Evolutionary conservation across 768 basidiomycete genomes (phyloP), one percentile per base, ranked within the genome.

Genomic region (Butyriboletus loyo): DNA sequence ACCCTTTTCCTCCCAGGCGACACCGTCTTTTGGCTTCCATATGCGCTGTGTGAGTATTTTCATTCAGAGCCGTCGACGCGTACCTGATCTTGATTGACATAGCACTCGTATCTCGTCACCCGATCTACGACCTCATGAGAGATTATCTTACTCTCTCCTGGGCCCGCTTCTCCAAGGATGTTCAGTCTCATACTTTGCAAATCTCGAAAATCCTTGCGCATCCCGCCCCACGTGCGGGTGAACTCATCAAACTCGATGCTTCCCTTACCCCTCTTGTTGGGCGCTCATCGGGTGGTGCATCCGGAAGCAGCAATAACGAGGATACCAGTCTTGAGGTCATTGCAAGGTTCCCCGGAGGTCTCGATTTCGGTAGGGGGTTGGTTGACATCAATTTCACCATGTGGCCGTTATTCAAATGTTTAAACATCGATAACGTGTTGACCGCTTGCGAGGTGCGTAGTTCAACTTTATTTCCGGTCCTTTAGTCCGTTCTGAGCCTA

Each of bases 371-470:
- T 25, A 81, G 86, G 38, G 93, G 93, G 1, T 75, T 96, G 43
- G 89, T 95, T 31, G 92, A 95, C 59, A 90, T 93, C 65, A 95
- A 96, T 70, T 94, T 95, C 65, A 93, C 92, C 35, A 90, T 97
- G 83, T 98, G 93, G 92, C 95, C 95, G 2, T 66, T 98, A 45
- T 97, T 98, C 78, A 89, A 93, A 67, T 88, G 87, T 53, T 71
- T 98, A 54, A 93, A 92, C 61, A 83, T 96, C 50, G 95, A 97
- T 66, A 94, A 96, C 60, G 89, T 98, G 55, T 73, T 98, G 54
- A 93, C 91, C 7, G 86, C 92, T 51, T 92, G 92, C 64, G 95
- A 98, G 79, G 89, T 89, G 60, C 5, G 60, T 41, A 2, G 11
- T 21, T 30, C 11, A n/a, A 7, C 25, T 32, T 24, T 34, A 4